Percentiles rank a stretch among this genome's conserved stretches.
Conservation (phyloP, 1,284 basidiomycete genomes). For the Schizophyllum amplum region DNA sequence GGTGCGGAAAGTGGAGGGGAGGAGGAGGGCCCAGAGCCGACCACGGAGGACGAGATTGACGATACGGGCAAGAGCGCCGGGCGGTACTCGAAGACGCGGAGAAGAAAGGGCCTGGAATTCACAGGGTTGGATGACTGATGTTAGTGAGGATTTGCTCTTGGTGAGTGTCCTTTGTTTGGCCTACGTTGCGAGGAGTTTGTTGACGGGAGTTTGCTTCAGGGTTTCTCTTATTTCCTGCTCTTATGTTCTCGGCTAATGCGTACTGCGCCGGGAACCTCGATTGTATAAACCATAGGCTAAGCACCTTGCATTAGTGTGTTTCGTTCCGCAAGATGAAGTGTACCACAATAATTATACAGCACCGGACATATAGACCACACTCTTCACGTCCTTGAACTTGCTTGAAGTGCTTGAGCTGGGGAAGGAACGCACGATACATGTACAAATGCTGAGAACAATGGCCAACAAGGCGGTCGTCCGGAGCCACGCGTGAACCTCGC, state of each 20-base stretch:
- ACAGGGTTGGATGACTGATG: conserved; percentile 35
- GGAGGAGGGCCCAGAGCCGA: conserved; percentile 34
- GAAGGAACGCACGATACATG: too few relatives aligned
- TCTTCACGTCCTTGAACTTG: neutral
- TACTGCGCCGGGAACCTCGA: conserved; percentile 1
- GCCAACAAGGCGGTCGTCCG: too few relatives aligned
- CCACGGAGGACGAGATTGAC: conserved; percentile 61
- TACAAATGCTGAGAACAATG: too few relatives aligned
- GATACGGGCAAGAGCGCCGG: conserved; percentile 49
- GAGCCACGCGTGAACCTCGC: too few relatives aligned
- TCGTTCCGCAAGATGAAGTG: conserved; percentile 3
- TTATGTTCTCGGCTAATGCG: neutral
- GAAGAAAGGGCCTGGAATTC: conserved; percentile 35
- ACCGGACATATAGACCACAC: neutral
- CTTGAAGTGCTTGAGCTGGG: neutral
- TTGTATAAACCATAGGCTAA: conserved; percentile 11
- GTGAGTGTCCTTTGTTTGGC: neutral
- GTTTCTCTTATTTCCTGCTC: too few relatives aligned
- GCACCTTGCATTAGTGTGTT: conserved; percentile 11
- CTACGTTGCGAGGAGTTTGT: neutral
- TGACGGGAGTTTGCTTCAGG: too few relatives aligned
- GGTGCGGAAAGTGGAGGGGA: conserved; percentile 29
- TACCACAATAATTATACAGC: neutral
- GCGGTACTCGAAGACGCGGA: conserved; percentile 47
- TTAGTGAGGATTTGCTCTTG: too few relatives aligned